Conservation (phyloP, 73 alveolate species). For the Paramecium octaurelia region DNA sequence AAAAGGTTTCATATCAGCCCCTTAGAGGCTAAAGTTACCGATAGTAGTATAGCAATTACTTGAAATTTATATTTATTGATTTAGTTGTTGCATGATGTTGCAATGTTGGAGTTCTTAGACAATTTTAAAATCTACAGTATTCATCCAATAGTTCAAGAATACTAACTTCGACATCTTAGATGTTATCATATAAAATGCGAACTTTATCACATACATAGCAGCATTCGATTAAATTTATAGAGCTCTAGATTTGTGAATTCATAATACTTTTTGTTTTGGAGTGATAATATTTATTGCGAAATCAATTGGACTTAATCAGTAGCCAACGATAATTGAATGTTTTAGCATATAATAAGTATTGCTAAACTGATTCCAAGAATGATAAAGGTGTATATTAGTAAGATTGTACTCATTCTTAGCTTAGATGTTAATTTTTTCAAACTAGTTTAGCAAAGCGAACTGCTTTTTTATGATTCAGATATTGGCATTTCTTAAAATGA, state of each 20-base stretch:
- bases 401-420: not conserved
- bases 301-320: not conserved
- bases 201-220: not conserved
- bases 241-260: not conserved
- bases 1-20: not conserved
- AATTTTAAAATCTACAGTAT: not conserved
- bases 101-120: not conserved
- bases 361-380: not conserved
- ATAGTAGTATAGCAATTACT: not conserved
- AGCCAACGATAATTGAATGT: not conserved
- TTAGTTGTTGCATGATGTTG: not conserved
- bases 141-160: not conserved
- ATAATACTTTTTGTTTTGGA: not conserved
- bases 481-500: not conserved
- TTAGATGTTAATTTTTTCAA: not conserved
- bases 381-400: not conserved
- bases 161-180: not conserved
- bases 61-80: not conserved
- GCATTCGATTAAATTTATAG: not conserved
- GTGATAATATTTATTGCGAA: not conserved
- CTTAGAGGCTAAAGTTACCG: not conserved
- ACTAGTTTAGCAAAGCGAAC: not conserved
- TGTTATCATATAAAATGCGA: not conserved
- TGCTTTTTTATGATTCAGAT: not conserved
- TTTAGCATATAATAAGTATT: not conserved